Evolutionary conservation across 495 filamentous ascomycete species (phyloP).

Genomic region (Xylaria cubensis): DNA sequence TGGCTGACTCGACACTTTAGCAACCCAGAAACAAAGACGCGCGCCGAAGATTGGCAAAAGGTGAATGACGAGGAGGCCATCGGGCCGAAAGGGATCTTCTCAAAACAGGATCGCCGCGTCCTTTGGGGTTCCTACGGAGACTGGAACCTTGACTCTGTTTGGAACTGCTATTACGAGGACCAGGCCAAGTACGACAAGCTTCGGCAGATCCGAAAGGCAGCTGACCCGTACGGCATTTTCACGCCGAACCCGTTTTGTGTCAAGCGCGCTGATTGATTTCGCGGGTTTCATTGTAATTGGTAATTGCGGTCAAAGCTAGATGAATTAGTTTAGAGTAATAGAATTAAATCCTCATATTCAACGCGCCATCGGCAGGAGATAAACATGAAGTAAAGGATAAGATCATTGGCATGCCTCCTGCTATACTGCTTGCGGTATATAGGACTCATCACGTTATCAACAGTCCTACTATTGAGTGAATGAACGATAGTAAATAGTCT

Average conservation of each 20-base stretch:
- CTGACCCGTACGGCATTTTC: conserved; percentile 47
- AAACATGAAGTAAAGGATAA: not conserved
- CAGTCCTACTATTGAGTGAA: not conserved
- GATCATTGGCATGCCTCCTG: not conserved
- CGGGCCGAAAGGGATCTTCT: conserved; percentile 44
- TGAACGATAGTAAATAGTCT: not conserved
- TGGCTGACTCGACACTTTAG: conserved; percentile 2
- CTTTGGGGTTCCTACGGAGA: conserved; percentile 50
- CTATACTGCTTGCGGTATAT: not conserved
- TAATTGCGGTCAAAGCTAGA: not conserved
- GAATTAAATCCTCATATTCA: not conserved
- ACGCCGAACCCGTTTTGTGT: conserved; percentile 47
- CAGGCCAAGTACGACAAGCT: conserved; percentile 47
- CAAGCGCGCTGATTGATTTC: conserved; percentile 34
- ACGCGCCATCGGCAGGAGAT: not conserved
- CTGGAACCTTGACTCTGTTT: conserved; percentile 43
- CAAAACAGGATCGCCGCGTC: conserved; percentile 46
- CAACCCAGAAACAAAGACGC: conserved; percentile 31
- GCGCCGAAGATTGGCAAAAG: conserved; percentile 47
- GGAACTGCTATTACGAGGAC: conserved; percentile 49
- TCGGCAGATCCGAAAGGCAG: conserved; percentile 40
- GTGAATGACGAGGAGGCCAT: conserved; percentile 44
- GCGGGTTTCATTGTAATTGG: not conserved
- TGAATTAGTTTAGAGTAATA: too few relatives aligned
- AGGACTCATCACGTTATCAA: not conserved